These are phyloP conservation scores for Paramarasmius palmivorus DNA, from an alignment of 1,284 basidiomycete species.

Conservation along the genomic window DNA sequence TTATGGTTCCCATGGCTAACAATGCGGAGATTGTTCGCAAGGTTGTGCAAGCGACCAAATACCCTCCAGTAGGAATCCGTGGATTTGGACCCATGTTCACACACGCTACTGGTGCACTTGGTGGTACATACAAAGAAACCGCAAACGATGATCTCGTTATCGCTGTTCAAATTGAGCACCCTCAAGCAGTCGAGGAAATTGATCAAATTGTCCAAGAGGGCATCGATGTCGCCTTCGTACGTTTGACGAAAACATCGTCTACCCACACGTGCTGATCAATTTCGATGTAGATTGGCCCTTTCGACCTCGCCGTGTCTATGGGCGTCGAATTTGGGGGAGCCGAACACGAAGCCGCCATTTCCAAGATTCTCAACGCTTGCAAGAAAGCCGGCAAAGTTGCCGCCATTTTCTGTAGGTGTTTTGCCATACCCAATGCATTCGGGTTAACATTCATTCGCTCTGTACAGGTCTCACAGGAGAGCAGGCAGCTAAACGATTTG, in stretches of 20 bases:
- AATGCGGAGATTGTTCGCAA: constrained; percentile 26
- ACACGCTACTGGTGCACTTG: constrained; percentile 27
- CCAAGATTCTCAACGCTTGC: constrained; percentile 22
- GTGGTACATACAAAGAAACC: constrained; percentile 23
- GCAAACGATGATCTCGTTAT: constrained; percentile 26
- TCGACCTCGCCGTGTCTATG: constrained; percentile 29
- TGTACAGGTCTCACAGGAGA: constrained; percentile 28
- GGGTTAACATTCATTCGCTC: neutral
- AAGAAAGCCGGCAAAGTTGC: constrained; percentile 26
- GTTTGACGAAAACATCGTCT: constrained; percentile 2
- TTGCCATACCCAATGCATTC: neutral
- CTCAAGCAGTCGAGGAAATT: constrained; percentile 24
- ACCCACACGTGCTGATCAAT: neutral
- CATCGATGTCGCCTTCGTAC: constrained; percentile 28
- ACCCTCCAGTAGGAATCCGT: constrained; percentile 28
- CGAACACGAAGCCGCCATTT: constrained; percentile 29
- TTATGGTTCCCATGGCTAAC: constrained; percentile 32
- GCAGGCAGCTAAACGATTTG: constrained; percentile 28
- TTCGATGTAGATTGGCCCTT: constrained; percentile 28
- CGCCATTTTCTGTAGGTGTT: constrained; percentile 28
- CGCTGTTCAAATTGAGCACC: constrained; percentile 31
- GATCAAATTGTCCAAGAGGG: constrained; percentile 26
- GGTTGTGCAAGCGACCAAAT: constrained; percentile 26
- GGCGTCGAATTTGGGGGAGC: constrained; percentile 26
- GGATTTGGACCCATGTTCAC: constrained; percentile 35